These are phyloP conservation scores for Penicillium steckii DNA, from an alignment of 495 filamentous ascomycete genomes.

Conservation along the genomic window DNA sequence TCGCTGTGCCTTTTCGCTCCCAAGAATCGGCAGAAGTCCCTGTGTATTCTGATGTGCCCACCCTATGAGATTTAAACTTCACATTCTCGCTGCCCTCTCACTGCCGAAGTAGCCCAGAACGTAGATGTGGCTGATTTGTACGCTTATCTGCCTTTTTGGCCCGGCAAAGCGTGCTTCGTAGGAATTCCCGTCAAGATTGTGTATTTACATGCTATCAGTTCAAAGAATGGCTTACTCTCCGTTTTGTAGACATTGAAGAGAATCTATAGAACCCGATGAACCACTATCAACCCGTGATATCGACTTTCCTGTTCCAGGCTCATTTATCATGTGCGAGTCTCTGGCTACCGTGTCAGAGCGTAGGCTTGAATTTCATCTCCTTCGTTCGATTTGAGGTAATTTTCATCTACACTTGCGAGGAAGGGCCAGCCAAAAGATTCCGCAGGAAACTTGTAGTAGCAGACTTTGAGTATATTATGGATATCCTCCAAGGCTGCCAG, in stretches of 20 bases:
- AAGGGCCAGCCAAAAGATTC: no score
- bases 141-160: conserved; percentile 38
- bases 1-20: conserved; percentile 30
- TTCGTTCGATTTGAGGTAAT: no score
- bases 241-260: no score
- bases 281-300: conserved; percentile 39
- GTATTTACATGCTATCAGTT: conserved; percentile 36
- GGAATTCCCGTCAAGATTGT: conserved; percentile 36
- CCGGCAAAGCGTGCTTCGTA: conserved; percentile 37
- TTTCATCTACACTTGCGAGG: no score
- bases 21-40: conserved; percentile 32
- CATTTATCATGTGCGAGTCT: no score
- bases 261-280: conserved; percentile 42
- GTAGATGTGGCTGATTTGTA: conserved; percentile 27
- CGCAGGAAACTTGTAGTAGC: no score
- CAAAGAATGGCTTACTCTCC: no score
- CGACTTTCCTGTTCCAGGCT: no score
- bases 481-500: no score
- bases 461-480: no score
- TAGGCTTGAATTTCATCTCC: no score
- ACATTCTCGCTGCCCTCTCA: conserved; percentile 34
- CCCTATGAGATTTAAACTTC: conserved; percentile 35
- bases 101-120: conserved; percentile 35
- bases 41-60: conserved; percentile 27
- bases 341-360: no score